Base-by-base conservation (phyloP, 2,329 filamentous ascomycete species). In the Clarireedia hainanense region DNA sequence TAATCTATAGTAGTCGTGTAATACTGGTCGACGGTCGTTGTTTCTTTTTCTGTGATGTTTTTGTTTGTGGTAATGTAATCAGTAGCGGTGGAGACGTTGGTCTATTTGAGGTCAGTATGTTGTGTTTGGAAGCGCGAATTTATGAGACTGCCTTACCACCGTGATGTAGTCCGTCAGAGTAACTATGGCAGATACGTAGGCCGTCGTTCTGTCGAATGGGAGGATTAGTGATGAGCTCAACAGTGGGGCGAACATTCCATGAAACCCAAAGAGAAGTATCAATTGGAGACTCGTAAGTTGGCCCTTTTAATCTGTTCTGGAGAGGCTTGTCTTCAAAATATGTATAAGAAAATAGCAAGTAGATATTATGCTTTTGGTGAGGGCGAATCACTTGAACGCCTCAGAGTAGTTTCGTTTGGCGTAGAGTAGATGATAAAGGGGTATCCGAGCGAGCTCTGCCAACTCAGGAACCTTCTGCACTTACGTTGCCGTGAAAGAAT, bases 401-500 rank as follows among this genome's bases (percentile, higher is more conserved):
- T 34, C 30, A 9, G 26, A 27, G 30, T 9, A 34, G 10, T 1
- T 34, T 12, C 30, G 30, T 34, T 34, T 34, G 10, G 30, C 9
- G 9, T 14, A 34, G 9, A 34, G 30, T 34, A 3, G 30, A 34
- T 34, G 10, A 12, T 12, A 10, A 34, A 34, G 10, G 10, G 10
- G 30, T 3, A 34, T 34, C 1, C 4, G 10, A 34, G 30, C 30
- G 4, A 10, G 30, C 30, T 14, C 30, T 14, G 30, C 12, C 30
- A 34, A 12, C 9, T 34, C 30, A 52, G 10, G 17, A 7, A n/a
- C 23, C 6, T 10, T 3, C 2, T 14, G 10, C n/a, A 54, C 51
- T 48, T 14, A 54, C 51, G 43, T 54, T 24, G 43, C 47, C 12
- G 51, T 54, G 24, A 54, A 24, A 10, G 45, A 54, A 23, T 54